Evolutionary conservation across 768 basidiomycete species (phyloP).

Genomic region (Antrodiella citrinella): DNA sequence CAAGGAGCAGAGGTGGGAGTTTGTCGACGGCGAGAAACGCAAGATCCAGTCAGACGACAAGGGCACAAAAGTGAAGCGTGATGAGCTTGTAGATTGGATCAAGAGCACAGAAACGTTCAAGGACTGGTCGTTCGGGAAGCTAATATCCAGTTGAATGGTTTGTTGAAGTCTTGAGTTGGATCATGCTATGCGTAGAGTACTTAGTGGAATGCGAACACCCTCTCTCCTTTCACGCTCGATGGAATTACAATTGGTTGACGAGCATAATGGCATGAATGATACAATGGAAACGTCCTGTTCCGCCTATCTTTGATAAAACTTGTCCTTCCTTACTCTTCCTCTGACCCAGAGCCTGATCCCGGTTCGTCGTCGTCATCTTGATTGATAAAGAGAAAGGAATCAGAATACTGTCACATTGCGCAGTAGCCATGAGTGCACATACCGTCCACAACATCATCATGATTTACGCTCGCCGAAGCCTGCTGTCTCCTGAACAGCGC

Average conservation of each 20-base stretch:
- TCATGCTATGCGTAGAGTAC: background rate
- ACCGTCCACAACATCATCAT: constrained; percentile 64
- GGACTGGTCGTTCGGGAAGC: constrained; percentile 26
- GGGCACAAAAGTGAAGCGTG: constrained; percentile 33
- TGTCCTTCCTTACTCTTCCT: too few species aligned
- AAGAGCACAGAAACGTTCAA: constrained; percentile 22
- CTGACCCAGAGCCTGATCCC: constrained; percentile 20
- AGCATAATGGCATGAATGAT: too few species aligned
- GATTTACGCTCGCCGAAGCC: constrained; percentile 40
- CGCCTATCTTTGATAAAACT: too few species aligned
- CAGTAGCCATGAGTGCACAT: too few species aligned
- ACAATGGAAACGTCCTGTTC: too few species aligned
- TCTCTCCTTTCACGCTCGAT: background rate
- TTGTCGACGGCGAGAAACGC: constrained; percentile 62
- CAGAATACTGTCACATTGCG: too few species aligned
- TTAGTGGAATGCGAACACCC: background rate
- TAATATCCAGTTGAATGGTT: constrained; percentile 4
- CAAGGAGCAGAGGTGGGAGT: constrained; percentile 84
- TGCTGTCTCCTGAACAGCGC: constrained; percentile 46
- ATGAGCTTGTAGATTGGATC: constrained; percentile 27
- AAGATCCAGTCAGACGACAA: constrained; percentile 44
- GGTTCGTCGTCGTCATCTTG: constrained; percentile 24
- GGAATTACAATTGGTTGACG: constrained; percentile 2
- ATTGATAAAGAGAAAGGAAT: too few species aligned
- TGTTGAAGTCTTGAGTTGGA: background rate